Evolutionary conservation across 495 filamentous ascomycete species (phyloP).

Genomic region (Talaromyces adpressus): DNA sequence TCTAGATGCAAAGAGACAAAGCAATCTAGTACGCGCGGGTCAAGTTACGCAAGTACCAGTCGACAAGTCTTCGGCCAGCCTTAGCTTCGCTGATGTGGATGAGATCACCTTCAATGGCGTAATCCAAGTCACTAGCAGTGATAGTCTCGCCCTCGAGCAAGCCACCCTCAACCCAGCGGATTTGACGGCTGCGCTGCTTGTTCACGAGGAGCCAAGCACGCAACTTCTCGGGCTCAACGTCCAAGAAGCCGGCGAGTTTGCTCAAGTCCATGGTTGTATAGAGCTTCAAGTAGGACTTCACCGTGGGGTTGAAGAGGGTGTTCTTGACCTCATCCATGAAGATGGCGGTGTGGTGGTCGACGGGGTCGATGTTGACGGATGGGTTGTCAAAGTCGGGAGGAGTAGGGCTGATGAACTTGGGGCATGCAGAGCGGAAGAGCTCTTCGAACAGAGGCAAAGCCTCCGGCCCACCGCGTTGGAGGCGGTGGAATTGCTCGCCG

Average conservation of each 20-base stretch:
- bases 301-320: conserved; percentile 84
- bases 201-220: conserved; percentile 87
- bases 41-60: conserved; percentile 98
- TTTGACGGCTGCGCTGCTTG: conserved; percentile 96
- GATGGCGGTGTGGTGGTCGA: conserved; percentile 92
- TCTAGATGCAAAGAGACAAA: conserved; percentile 11
- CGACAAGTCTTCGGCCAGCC: conserved; percentile 90
- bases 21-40: conserved; percentile 70
- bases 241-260: conserved; percentile 95
- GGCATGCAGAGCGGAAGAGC: conserved; percentile 90
- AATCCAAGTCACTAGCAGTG: conserved; percentile 88
- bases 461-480: conserved; percentile 93
- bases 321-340: conserved; percentile 99
- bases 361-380: conserved; percentile 86
- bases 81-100: conserved; percentile 99
- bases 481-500: conserved; percentile 88
- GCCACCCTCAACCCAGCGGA: conserved; percentile 85
- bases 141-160: conserved; percentile 88
- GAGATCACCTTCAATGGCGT: conserved; percentile 92
- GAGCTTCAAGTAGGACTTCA: conserved; percentile 96
- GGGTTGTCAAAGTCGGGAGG: conserved; percentile 96
- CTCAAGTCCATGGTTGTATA: conserved; percentile 99
- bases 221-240: conserved; percentile 87
- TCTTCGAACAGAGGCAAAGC: conserved; percentile 94
- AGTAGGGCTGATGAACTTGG: conserved; percentile 97